Percentiles rank a stretch among this genome's conserved stretches.
Evolutionary conservation across 1,139 yeast genomes (phyloP).

Genomic region (Hemisphaericaspora xylanilytica): DNA sequence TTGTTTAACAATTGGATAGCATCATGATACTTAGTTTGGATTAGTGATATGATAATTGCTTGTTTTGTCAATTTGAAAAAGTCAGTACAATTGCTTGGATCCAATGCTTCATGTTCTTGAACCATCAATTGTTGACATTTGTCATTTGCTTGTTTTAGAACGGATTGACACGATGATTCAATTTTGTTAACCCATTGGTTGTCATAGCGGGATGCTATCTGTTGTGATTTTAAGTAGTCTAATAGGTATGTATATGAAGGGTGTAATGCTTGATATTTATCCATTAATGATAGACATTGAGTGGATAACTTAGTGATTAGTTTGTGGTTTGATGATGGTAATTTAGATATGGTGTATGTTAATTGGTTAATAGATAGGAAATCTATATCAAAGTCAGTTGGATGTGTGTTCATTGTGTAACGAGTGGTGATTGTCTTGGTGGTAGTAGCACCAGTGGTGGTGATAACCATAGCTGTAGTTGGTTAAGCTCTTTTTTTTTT

Average conservation of each 20-base stretch:
- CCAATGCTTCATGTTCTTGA: conserved; percentile 6
- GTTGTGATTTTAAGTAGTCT: conserved; percentile 7
- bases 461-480: too few relatives aligned
- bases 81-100: conserved; percentile 5
- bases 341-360: conserved; percentile 15
- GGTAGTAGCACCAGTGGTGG: too few relatives aligned
- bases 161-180: conserved; percentile 3
- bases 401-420: not conserved
- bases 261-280: conserved; percentile 20
- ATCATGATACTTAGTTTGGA: conserved; percentile 21
- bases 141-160: not conserved
- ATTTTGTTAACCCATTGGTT: conserved; percentile 2
- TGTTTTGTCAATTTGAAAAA: conserved; percentile 12
- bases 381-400: conserved; percentile 10
- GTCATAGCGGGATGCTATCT: conserved; percentile 1
- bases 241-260: conserved; percentile 16
- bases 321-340: conserved; percentile 1
- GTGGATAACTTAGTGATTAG: conserved; percentile 6
- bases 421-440: too few relatives aligned
- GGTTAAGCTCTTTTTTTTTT: too few relatives aligned
- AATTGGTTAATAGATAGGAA: conserved; percentile 14
- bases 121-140: conserved; percentile 1
- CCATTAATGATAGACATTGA: conserved; percentile 18
- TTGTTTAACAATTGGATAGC: conserved; percentile 21
- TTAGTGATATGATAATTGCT: conserved; percentile 12